These are phyloP conservation scores for Zygotorulaspora chibaensis DNA, from an alignment of 805 yeast species.

Conservation along the genomic window DNA sequence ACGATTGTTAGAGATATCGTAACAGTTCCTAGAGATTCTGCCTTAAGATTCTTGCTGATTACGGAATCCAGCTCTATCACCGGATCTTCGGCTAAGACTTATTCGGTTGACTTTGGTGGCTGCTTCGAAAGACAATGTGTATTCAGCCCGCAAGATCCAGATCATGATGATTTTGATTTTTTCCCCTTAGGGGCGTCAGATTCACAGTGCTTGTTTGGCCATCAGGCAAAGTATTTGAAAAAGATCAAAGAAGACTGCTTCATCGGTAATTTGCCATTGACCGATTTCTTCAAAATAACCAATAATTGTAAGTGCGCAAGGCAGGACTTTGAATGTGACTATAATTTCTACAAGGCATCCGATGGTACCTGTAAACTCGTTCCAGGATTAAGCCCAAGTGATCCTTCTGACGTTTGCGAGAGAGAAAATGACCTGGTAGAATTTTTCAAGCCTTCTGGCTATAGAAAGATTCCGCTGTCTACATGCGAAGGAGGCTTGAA, in stretches of 20 bases:
- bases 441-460: slow-evolving; percentile 87
- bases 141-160: slow-evolving; percentile 42
- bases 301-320: slow-evolving; percentile 81
- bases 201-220: slow-evolving; percentile 66
- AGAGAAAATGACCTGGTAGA: slow-evolving; percentile 53
- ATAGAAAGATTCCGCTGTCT: slow-evolving; percentile 77
- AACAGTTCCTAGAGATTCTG: slow-evolving; percentile 89
- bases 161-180: slow-evolving; percentile 55
- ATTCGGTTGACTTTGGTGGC: slow-evolving; percentile 55
- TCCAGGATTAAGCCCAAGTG: slow-evolving; percentile 64
- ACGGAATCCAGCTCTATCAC: slow-evolving; percentile 43
- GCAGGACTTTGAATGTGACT: slow-evolving; percentile 91
- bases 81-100: slow-evolving; percentile 45
- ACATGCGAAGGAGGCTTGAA: slow-evolving; percentile 80
- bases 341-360: slow-evolving; percentile 60
- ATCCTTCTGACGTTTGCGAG: slow-evolving; percentile 56
- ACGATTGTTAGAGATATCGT: slow-evolving; percentile 66
- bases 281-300: slow-evolving; percentile 50
- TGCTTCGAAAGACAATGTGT: slow-evolving; percentile 53
- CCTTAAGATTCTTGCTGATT: slow-evolving; percentile 69
- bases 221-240: slow-evolving; percentile 54
- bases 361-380: slow-evolving; percentile 87
- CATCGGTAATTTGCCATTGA: slow-evolving; percentile 59
- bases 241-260: slow-evolving; percentile 58
- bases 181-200: slow-evolving; percentile 57